These are phyloP conservation scores for Salix caprea DNA, from an alignment of 345 rosid genomes.

Conservation along the genomic window DNA sequence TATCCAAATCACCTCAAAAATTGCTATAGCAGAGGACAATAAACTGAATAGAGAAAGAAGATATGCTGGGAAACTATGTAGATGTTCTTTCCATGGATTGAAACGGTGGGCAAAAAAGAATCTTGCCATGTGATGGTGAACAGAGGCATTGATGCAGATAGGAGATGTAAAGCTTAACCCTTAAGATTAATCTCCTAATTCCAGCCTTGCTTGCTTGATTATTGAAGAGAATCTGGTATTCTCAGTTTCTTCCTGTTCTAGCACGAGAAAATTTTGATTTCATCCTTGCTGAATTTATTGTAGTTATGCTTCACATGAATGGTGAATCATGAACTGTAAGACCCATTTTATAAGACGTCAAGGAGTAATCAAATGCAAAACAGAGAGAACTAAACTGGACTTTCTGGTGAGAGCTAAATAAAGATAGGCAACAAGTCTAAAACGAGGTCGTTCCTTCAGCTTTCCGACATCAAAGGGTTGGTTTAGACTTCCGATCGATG, in stretches of 20 bases:
- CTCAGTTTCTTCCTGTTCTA: not conserved
- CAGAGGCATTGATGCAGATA: not conserved
- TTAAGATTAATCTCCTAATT: not conserved
- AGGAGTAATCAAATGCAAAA: not conserved
- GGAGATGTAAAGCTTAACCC: not conserved
- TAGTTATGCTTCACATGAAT: not conserved
- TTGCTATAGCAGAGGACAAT: not conserved
- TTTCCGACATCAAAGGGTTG: too few relatives aligned
- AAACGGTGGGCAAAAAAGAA: not conserved
- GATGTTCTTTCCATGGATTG: not conserved
- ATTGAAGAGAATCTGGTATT: not conserved
- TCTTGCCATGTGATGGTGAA: not conserved
- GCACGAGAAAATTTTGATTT: not conserved
- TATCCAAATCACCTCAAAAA: not conserved
- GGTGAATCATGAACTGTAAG: not conserved
- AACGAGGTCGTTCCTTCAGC: too few relatives aligned
- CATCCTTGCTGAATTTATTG: not conserved
- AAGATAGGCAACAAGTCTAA: not conserved
- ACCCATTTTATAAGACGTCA: not conserved
- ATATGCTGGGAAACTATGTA: not conserved
- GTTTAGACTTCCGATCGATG: too few relatives aligned
- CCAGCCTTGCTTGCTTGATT: not conserved
- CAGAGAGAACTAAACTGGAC: not conserved
- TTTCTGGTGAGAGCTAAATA: not conserved
- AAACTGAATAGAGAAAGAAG: not conserved